Evolutionary conservation across 169 alveolate genomes (phyloP).

Genomic region (Babesia microti): DNA sequence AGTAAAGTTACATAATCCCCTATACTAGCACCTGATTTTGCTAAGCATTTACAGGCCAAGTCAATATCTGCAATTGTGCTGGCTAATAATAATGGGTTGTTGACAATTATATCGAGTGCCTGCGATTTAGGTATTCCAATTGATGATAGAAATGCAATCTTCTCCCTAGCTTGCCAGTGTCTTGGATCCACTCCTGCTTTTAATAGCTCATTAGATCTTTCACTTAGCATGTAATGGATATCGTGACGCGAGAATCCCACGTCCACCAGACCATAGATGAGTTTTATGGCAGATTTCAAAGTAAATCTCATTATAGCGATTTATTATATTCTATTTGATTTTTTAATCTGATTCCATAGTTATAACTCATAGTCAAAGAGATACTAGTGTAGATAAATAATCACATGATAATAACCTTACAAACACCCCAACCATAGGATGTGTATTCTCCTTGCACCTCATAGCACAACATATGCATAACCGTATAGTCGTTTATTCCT

Average conservation of each 20-base stretch:
- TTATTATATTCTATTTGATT: too few relatives aligned
- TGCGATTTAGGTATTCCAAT: constrained; percentile 4
- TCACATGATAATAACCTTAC: too few relatives aligned
- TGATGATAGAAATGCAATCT: not conserved
- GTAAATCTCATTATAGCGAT: too few relatives aligned
- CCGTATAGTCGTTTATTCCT: too few relatives aligned
- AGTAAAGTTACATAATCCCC: constrained; percentile 20
- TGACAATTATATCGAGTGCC: constrained; percentile 16
- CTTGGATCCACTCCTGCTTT: not conserved
- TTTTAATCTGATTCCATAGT: too few relatives aligned
- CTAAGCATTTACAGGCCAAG: constrained; percentile 1
- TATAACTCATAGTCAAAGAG: too few relatives aligned
- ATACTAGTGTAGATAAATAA: too few relatives aligned
- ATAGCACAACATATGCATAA: too few relatives aligned
- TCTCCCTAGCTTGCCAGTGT: not conserved
- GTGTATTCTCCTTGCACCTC: too few relatives aligned
- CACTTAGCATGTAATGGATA: not conserved
- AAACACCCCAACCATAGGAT: too few relatives aligned
- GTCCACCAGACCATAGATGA: too few relatives aligned
- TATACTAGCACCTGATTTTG: constrained; percentile 3
- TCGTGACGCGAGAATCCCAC: not conserved
- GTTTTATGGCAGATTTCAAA: too few relatives aligned
- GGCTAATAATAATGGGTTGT: constrained; percentile 13
- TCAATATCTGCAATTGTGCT: constrained; percentile 1
- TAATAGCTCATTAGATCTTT: not conserved